Base-by-base conservation (phyloP, 176 grass and related monocot species). In the Themeda triandra region DNA sequence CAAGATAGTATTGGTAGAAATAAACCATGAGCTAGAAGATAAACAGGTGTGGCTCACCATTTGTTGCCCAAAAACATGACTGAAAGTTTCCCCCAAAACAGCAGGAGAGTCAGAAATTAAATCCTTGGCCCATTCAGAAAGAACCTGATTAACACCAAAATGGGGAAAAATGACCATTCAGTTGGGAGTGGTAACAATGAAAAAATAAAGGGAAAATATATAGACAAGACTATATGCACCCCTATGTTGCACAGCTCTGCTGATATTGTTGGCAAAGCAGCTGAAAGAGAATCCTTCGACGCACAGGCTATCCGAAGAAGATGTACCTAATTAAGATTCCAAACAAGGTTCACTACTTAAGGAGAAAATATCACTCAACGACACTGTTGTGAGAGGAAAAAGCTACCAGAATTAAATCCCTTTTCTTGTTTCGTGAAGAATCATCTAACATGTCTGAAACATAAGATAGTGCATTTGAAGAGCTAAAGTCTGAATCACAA, bases 51-150 rank as follows among this genome's bases (percentile, higher is more conserved):
- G 25, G 49, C 68, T 76, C 88, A 95, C 96, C 77, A 73, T 73
- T 72, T 93, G 85, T 63, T 90, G 72, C 81, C 79, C 87, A 73
- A 98, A 98, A 83, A 84, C 67, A 74, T 88, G 63, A 87, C 86
- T 80, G 63, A 98, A 95, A 73, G 89, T 85, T 90, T 95, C 77
- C 19, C 74, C 84, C 80, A 95, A 95, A 66, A 87, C 78, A 79
- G 68, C 30, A 77, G 91, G 66, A 82, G 91, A 82, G 69, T 86
- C 87, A 83, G 89, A 87, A 85, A 93, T 76, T 91, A 98, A 95
- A 95, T 92, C 63, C 53, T 79, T 95, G 82, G 96, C 93, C 93
- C 93, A 95, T 87, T 95, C 91, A 42, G 96, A 93, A 82, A 98
- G 93, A 76, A 98, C 58, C 96, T 98, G 78, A 41, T 83, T 42